phyloP scores from a whole-genome alignment of 306 rosid genomes.

The Delonix regia region DNA sequence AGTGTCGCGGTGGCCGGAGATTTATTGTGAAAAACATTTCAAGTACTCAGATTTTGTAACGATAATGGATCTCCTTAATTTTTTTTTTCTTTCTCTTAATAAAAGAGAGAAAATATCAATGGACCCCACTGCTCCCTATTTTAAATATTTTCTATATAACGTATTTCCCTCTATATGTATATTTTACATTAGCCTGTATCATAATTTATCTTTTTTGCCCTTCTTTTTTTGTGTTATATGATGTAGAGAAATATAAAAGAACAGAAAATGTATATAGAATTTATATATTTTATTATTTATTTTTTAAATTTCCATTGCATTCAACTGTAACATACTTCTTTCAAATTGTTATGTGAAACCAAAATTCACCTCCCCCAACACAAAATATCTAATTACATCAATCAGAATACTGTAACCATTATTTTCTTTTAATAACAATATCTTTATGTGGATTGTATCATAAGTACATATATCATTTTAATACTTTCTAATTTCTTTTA shows the following conservation, averaged over 20 bases:
- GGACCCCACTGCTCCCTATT: not conserved
- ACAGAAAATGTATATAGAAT: too few relatives aligned
- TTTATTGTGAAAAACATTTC: not conserved
- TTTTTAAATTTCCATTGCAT: too few relatives aligned
- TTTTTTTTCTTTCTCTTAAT: too few relatives aligned
- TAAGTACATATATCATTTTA: not conserved
- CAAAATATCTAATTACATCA: not conserved
- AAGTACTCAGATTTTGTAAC: not conserved
- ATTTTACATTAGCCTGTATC: too few relatives aligned
- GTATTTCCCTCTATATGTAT: not conserved
- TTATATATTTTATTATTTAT: too few relatives aligned
- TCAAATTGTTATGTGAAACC: not conserved
- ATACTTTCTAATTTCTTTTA: not conserved
- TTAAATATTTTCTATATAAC: too few relatives aligned
- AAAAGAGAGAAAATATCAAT: not conserved
- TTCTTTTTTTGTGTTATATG: too few relatives aligned
- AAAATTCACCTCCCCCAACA: not conserved
- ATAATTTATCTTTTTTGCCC: too few relatives aligned
- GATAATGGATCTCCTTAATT: too few relatives aligned
- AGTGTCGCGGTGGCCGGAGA: not conserved
- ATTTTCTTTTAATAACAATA: not conserved
- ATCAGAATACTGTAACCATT: not conserved
- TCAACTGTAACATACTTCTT: too few relatives aligned
- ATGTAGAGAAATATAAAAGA: too few relatives aligned
- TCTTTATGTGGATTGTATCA: not conserved